These are phyloP conservation scores for Kluyveromyces starmeri DNA, from an alignment of 805 yeast species.

Conservation along the genomic window DNA sequence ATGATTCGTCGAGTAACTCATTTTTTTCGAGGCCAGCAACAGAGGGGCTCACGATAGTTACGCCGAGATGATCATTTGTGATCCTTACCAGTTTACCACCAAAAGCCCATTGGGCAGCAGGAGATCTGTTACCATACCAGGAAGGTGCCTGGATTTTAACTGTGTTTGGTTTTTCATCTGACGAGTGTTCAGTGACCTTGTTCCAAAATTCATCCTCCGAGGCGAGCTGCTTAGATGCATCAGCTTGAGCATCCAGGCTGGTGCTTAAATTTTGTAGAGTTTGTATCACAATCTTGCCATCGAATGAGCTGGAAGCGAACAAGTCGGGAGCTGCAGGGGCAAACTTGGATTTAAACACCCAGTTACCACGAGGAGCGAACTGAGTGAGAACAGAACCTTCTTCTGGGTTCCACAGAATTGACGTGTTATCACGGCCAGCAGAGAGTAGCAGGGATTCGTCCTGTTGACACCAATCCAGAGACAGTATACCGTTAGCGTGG, in stretches of 20 bases:
- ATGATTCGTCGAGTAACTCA: slow-evolving; percentile 43
- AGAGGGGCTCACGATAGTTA: slow-evolving; percentile 31
- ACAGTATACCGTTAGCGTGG: slow-evolving; percentile 79
- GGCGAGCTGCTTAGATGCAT: slow-evolving; percentile 24
- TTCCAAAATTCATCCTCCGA: slow-evolving; percentile 82
- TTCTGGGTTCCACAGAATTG: slow-evolving; percentile 84
- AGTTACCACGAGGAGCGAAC: slow-evolving; percentile 85
- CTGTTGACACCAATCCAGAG: slow-evolving; percentile 86
- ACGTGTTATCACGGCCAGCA: slow-evolving; percentile 87
- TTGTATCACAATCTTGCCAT: slow-evolving; percentile 73
- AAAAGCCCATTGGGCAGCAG: slow-evolving; percentile 74
- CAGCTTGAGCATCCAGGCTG: slow-evolving; percentile 22
- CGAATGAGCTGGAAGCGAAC: slow-evolving; percentile 83
- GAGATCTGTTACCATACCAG: slow-evolving; percentile 72
- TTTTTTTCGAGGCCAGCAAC: slow-evolving; percentile 31
- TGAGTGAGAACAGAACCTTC: slow-evolving; percentile 66
- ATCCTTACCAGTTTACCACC: slow-evolving; percentile 80
- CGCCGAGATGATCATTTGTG: slow-evolving; percentile 33
- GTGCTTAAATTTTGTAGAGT: slow-evolving; percentile 62
- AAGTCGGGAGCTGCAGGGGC: slow-evolving; percentile 85
- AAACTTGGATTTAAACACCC: slow-evolving; percentile 86
- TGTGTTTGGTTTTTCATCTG: slow-evolving; percentile 64
- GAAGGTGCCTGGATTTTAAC: slow-evolving; percentile 69
- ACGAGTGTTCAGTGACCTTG: slow-evolving; percentile 55
- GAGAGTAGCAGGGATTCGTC: slow-evolving; percentile 75